phyloP scores from a whole-genome alignment of 176 grass and related monocot genomes.

The Musa schizocarpa region DNA sequence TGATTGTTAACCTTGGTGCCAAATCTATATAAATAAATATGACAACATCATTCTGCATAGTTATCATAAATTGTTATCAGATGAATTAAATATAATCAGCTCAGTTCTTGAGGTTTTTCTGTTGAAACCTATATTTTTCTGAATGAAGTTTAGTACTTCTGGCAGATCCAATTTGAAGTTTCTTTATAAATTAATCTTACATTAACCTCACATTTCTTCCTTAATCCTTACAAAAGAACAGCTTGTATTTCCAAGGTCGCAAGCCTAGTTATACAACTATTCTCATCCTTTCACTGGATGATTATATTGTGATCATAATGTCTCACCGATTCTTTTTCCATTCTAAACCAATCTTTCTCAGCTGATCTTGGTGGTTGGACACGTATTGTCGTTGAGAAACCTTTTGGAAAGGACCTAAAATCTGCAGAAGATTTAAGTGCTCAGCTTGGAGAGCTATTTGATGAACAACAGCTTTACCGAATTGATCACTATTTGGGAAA shows the following conservation, averaged over 20 bases:
- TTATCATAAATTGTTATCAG: too few species aligned
- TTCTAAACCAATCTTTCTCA: not conserved
- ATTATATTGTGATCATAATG: not conserved
- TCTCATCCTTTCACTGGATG: not conserved
- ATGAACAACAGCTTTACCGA: conserved; percentile 21
- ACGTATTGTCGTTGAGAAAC: conserved; percentile 12
- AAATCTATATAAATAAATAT: too few species aligned
- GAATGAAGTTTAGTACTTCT: not conserved
- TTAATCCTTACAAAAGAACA: not conserved
- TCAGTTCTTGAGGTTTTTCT: too few species aligned
- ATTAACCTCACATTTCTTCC: not conserved
- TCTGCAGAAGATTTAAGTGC: conserved; percentile 19
- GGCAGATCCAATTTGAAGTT: not conserved
- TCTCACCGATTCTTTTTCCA: not conserved
- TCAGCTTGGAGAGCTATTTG: conserved; percentile 17
- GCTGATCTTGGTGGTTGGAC: conserved; percentile 17
- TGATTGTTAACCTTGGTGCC: too few species aligned
- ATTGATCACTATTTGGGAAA: conserved; percentile 25
- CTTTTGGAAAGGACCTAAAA: conserved; percentile 18
- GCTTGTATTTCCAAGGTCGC: not conserved
- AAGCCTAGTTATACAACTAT: not conserved
- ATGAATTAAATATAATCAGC: too few species aligned
- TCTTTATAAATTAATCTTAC: not conserved
- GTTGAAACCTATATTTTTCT: too few species aligned
- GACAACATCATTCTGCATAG: too few species aligned